Base-by-base conservation (phyloP, 2,329 filamentous ascomycete species). In the Orbilia ellipsospora region DNA sequence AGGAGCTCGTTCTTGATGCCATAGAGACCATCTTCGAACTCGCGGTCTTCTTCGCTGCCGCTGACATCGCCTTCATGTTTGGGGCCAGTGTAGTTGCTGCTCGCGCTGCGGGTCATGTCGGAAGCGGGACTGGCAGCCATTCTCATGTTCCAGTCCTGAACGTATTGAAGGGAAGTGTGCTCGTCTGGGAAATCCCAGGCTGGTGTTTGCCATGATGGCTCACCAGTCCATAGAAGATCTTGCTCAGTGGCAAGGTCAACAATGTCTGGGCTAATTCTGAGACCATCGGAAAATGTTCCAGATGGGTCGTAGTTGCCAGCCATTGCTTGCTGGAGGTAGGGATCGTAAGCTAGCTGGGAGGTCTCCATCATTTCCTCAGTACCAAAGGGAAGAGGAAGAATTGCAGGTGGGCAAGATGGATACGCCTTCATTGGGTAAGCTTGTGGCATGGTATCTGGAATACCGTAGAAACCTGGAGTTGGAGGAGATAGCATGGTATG, bases 1-100 rank as follows among this genome's bases (percentile, higher is more conserved):
- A 75, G 72, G n/a, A 75, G 72, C 56, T 75, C 72, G 54, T 75
- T 75, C 61, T 75, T 75, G 26, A 75, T 69, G 26, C 72, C 72
- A 31, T 75, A 75, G 31, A 75, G 72, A 20, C 72, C 64, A 55
- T 75, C 72, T 65, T 75, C 72, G 48, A 75, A 75, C 59, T 75
- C 72, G 72, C 72, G 72, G 60, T 75, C 72, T 45, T 75, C 72
- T 31, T 75, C 72, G 59, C 72, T 63, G n/a, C 72, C 72, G 60
- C 72, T 75, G 36, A 69, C 40, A 60, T 75, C 72, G 28, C 72
- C 64, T 56, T 75, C 72, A 36, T 69, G 72, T 28, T 75, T 75
- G 52, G 64, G 52, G n/a, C 52, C 52, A 15, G 72, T 40, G 59
- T 75, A 75, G 59, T 65, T 72, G 67, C 72, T 75, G 72, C 72